phyloP scores from a whole-genome alignment of 192 early-diverging fungal genomes.

The Coemansia sp. region DNA sequence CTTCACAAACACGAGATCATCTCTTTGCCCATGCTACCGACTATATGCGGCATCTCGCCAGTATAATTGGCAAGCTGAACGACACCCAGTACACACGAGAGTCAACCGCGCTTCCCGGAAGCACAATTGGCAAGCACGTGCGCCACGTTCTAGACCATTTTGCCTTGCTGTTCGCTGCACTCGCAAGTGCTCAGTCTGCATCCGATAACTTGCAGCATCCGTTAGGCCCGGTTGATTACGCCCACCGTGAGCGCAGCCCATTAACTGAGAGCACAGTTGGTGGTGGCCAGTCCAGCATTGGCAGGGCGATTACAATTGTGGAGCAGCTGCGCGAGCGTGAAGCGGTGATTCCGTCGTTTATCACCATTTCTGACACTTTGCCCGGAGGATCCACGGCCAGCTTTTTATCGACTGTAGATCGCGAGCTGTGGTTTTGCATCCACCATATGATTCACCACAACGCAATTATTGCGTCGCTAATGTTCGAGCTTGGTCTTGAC shows the following conservation, averaged over 20 bases:
- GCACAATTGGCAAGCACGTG: conserved; percentile 60
- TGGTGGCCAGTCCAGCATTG: conserved; percentile 18
- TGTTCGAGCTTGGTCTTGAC: conserved; percentile 34
- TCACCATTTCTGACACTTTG: conserved; percentile 22
- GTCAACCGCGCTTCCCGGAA: conserved; percentile 43
- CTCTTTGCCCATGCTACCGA: conserved; percentile 22
- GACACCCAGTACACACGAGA: conserved; percentile 25
- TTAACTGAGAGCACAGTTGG: conserved; percentile 21
- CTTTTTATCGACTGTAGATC: conserved; percentile 38
- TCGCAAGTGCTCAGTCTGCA: neutral
- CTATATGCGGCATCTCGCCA: conserved; percentile 20
- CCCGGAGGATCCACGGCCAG: conserved; percentile 9
- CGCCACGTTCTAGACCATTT: conserved; percentile 59
- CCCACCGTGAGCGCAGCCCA: conserved; percentile 22
- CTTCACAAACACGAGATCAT: conserved; percentile 2
- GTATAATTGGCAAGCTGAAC: conserved; percentile 11
- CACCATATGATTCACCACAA: conserved; percentile 58
- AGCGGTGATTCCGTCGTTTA: neutral
- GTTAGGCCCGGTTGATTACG: conserved; percentile 24
- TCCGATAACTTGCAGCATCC: neutral
- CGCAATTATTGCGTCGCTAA: conserved; percentile 47
- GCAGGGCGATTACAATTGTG: neutral
- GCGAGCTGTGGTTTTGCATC: conserved; percentile 57
- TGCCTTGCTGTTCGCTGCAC: conserved; percentile 21
- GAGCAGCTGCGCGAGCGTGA: neutral